Conservation (phyloP, 768 basidiomycete genomes). For the Hericium erinaceus region DNA sequence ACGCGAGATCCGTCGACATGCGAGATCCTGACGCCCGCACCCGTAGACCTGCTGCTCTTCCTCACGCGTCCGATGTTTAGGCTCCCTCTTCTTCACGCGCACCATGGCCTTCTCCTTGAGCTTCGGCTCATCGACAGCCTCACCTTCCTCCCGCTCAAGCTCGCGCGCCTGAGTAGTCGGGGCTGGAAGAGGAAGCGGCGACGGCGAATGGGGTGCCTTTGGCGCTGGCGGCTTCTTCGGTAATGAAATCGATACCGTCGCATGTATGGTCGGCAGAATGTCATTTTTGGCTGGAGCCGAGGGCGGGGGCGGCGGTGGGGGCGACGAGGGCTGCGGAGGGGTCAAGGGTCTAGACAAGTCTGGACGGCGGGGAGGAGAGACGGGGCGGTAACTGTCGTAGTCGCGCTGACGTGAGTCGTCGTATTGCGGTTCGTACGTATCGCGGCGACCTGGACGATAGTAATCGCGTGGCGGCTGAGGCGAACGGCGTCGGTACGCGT, state of each 20-base stretch:
- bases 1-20: no score
- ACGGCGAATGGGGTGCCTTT: conserved; percentile 32
- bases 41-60: conserved; percentile 67
- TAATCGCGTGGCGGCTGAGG: conserved; percentile 6
- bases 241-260: conserved; percentile 20
- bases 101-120: conserved; percentile 4
- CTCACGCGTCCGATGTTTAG: conserved; percentile 43
- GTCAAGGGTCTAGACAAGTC: conserved; percentile 8
- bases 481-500: conserved; percentile 6
- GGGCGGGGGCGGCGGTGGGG: conserved; percentile 15
- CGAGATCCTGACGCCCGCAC: conserved; percentile 58
- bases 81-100: conserved; percentile 29
- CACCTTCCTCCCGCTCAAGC: neutral
- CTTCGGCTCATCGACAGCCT: neutral
- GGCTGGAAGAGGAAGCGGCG: conserved; percentile 4
- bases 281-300: conserved; percentile 13
- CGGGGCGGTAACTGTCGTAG: conserved; percentile 13
- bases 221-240: conserved; percentile 31
- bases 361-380: conserved; percentile 6
- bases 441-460: conserved; percentile 6
- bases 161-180: neutral
- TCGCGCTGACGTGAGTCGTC: neutral
- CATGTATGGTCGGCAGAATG: conserved; percentile 25
- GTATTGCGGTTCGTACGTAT: no score
- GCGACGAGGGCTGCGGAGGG: conserved; percentile 8